Conservation (phyloP, 495 filamentous ascomycete genomes). For the Daldinia grandis region DNA sequence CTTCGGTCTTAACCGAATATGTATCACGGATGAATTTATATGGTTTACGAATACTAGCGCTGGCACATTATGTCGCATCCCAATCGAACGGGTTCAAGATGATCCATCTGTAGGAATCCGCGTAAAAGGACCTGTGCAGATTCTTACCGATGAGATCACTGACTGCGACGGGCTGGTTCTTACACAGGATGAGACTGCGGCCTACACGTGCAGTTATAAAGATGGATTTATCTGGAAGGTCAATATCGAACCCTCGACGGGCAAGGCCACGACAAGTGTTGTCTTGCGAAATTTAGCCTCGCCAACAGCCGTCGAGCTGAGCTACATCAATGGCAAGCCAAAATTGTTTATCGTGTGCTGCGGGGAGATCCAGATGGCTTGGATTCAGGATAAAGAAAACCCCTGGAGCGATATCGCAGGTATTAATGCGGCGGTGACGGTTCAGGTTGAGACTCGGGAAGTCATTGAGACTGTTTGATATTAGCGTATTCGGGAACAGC, state of each 20-base stretch:
- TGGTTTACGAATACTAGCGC: slow-evolving; percentile 47
- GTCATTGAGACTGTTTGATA: slow-evolving; percentile 16
- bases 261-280: slow-evolving; percentile 27
- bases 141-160: slow-evolving; percentile 33
- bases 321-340: slow-evolving; percentile 27
- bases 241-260: slow-evolving; percentile 36
- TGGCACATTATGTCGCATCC: slow-evolving; percentile 41
- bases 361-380: slow-evolving; percentile 43
- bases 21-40: slow-evolving; percentile 33
- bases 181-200: slow-evolving; percentile 33
- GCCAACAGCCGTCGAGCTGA: slow-evolving; percentile 42
- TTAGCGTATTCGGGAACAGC: slow-evolving; percentile 18
- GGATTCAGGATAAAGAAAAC: slow-evolving; percentile 39
- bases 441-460: slow-evolving; percentile 38
- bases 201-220: slow-evolving; percentile 44
- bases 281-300: slow-evolving; percentile 39
- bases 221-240: slow-evolving; percentile 42
- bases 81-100: slow-evolving; percentile 32
- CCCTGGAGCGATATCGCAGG: slow-evolving; percentile 43
- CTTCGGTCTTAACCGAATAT: slow-evolving; percentile 43
- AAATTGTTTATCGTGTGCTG: slow-evolving; percentile 46
- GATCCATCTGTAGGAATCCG: slow-evolving; percentile 36
- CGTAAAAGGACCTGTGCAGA: slow-evolving; percentile 33
- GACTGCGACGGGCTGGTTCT: slow-evolving; percentile 44
- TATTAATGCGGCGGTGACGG: slow-evolving; percentile 39